These are phyloP conservation scores for Chaetomium fimeti DNA, from an alignment of 495 filamentous ascomycete species.

Conservation along the genomic window DNA sequence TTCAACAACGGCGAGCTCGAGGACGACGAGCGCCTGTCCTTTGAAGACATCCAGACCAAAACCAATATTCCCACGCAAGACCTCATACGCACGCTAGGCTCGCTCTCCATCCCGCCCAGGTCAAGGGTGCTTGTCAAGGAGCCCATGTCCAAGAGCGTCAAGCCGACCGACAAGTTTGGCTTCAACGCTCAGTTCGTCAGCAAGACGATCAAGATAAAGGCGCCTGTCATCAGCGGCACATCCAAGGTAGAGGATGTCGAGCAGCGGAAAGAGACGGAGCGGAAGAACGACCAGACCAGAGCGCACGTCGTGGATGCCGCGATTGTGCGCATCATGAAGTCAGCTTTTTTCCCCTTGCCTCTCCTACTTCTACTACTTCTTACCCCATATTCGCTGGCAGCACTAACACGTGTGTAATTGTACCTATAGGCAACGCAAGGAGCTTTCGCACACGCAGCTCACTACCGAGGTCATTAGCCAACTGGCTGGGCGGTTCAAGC, in stretches of 20 bases:
- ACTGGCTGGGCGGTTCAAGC: slow-evolving; percentile 75
- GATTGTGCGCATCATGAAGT: slow-evolving; percentile 97
- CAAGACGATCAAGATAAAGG: slow-evolving; percentile 80
- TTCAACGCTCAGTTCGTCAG: slow-evolving; percentile 84
- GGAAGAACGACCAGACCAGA: slow-evolving; percentile 78
- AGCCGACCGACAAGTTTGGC: slow-evolving; percentile 73
- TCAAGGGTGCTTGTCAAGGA: slow-evolving; percentile 79
- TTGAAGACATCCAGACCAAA: slow-evolving; percentile 77
- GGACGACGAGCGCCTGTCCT: slow-evolving; percentile 63
- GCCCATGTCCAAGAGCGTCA: slow-evolving; percentile 78
- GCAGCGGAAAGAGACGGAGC: slow-evolving; percentile 83
- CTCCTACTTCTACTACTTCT: not conserved
- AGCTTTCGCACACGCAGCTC: slow-evolving; percentile 74
- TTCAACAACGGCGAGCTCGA: slow-evolving; percentile 71
- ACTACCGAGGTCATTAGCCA: slow-evolving; percentile 82
- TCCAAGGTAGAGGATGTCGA: slow-evolving; percentile 84
- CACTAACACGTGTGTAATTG: slow-evolving; percentile 12
- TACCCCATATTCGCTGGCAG: slow-evolving; percentile 2
- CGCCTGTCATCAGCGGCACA: slow-evolving; percentile 63
- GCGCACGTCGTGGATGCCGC: slow-evolving; percentile 80
- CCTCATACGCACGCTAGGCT: slow-evolving; percentile 77
- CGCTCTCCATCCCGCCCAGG: slow-evolving; percentile 81
- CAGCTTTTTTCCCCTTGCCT: slow-evolving; percentile 29
- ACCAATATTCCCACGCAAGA: slow-evolving; percentile 82
- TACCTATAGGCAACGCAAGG: slow-evolving; percentile 75